Evolutionary conservation across 2,329 filamentous ascomycete genomes (phyloP).

Genomic region (Fusarium citri): DNA sequence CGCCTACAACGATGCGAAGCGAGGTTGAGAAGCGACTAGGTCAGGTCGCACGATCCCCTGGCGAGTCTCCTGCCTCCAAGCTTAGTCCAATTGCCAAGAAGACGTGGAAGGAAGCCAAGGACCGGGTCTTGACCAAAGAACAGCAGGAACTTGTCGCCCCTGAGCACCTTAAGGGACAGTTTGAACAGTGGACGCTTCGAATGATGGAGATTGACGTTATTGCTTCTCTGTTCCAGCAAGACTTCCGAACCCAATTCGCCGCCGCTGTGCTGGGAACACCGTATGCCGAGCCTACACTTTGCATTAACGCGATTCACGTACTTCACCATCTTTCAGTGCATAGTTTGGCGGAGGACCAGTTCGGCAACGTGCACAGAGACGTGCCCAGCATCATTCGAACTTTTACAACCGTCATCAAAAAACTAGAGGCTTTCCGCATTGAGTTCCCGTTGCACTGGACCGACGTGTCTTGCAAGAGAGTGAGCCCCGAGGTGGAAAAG

Average conservation of each 20-base stretch:
- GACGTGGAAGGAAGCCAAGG: conserved; percentile 60
- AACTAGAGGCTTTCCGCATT: conserved; percentile 75
- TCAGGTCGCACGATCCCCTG: conserved; percentile 59
- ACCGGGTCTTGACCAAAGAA: conserved; percentile 62
- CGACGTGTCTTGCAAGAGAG: conserved; percentile 70
- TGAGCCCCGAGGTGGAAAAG: conserved; percentile 75
- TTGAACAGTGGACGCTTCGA: conserved; percentile 60
- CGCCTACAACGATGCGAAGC: conserved; percentile 53
- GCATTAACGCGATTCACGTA: conserved; percentile 77
- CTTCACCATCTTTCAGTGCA: conserved; percentile 76
- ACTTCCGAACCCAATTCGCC: conserved; percentile 73
- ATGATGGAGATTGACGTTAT: conserved; percentile 63
- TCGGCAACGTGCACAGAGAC: conserved; percentile 86
- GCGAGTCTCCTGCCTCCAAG: conserved; percentile 60
- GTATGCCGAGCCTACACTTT: conserved; percentile 74
- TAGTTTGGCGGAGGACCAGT: conserved; percentile 83
- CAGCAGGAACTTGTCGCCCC: conserved; percentile 66
- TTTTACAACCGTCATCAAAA: conserved; percentile 75
- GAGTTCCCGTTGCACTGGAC: conserved; percentile 79
- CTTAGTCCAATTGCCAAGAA: conserved; percentile 65
- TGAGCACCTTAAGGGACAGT: conserved; percentile 60
- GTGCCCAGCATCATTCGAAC: conserved; percentile 79
- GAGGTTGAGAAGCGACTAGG: conserved; percentile 61
- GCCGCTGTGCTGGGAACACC: conserved; percentile 79
- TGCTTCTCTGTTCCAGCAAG: conserved; percentile 76